Base-by-base conservation (phyloP, 129 eudicot species). In the Lactuca sativa region DNA sequence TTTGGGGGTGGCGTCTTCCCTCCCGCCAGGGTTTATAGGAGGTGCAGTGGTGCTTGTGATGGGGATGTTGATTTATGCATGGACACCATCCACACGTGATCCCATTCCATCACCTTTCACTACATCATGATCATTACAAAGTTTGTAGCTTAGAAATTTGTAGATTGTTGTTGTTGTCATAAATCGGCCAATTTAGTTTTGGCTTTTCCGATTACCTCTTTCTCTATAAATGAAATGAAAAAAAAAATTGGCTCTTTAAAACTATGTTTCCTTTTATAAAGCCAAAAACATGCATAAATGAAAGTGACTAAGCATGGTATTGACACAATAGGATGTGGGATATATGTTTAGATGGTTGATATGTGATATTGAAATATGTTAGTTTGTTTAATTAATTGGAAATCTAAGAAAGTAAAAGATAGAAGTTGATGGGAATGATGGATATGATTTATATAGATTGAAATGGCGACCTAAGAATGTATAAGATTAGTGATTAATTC, bases 1-100 rank as follows among this genome's bases (percentile, higher is more conserved):
- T 74, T 78, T 89, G 15, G 96, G 96, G 48, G 92, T 84, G 43
- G 92, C 95, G 21, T 82, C 98, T 52, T 80, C 95, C 72, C 98
- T 92, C 40, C 96, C 98, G 36, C 82, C 98, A 4, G 92, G 98
- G 52, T 92, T 92, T 77, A 71, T 86, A 41, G 88, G 80, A 13
- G 98, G 98, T 55, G 81, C 95, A 25, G 61, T 80, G 18, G 73
- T 89, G 48, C 98, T 92, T 58, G 84, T 89, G 31, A 60, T 83
- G 70, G 98, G 96, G 38, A 74, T 92, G 89, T 67, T 92, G 64
- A 68, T 86, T 17, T 92, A 92, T 67, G 60, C 82, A 47, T 92
- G 91, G 96, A 81, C 75, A 14, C 97, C 96, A 6, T 59, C 88
- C 43, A 31, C 59, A 15, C 56, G 48, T 56, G 38, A 73, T 25